Conservation (phyloP, 257 asterid species). For the Solanum phureja region DNA sequence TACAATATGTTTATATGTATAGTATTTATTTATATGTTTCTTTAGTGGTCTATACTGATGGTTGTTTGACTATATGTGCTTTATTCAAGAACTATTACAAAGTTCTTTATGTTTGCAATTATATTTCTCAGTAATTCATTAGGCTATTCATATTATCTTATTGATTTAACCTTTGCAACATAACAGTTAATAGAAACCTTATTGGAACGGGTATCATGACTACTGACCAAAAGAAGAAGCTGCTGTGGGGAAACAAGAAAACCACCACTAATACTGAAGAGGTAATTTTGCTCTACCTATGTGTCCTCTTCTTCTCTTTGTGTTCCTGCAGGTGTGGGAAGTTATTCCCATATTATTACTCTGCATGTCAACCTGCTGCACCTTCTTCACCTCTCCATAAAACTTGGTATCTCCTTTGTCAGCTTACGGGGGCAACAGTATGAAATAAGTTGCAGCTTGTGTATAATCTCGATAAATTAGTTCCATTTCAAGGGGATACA, state of each 20-base stretch:
- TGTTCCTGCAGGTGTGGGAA: background rate
- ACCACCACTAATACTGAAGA: slow-evolving; percentile 52
- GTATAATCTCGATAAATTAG: background rate
- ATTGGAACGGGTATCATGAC: slow-evolving; percentile 91
- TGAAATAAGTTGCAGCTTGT: background rate
- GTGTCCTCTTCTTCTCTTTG: background rate
- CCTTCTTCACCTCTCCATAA: background rate
- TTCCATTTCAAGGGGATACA: background rate
- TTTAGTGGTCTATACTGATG: background rate
- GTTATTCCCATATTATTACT: background rate
- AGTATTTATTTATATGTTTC: background rate
- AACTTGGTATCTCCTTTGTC: background rate
- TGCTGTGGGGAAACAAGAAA: slow-evolving; percentile 95
- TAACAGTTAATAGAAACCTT: slow-evolving; percentile 73
- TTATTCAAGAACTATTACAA: background rate
- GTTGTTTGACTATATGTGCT: background rate
- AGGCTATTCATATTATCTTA: background rate
- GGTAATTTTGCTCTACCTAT: slow-evolving; percentile 33
- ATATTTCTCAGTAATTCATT: slow-evolving; percentile 4
- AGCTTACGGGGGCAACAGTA: background rate
- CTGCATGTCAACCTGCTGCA: background rate
- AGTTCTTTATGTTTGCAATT: background rate
- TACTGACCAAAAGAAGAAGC: slow-evolving; percentile 98
- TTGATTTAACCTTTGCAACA: background rate
- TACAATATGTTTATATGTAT: background rate